phyloP scores from a whole-genome alignment of 352 stramenopile species.

The Globisporangium megalacanthum region DNA sequence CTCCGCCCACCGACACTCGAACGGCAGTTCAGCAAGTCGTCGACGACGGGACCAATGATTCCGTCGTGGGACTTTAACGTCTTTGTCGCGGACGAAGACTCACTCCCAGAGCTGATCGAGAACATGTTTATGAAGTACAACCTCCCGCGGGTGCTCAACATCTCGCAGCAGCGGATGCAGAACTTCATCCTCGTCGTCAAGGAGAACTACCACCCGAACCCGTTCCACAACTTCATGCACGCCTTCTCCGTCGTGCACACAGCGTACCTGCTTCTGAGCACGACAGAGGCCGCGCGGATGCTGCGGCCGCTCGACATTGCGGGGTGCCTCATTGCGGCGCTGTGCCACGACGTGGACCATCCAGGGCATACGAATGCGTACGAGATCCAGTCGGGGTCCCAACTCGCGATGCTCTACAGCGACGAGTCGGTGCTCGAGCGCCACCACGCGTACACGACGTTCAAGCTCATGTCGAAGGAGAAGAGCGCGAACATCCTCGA shows the following conservation, averaged over 20 bases:
- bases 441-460: conserved; percentile 85
- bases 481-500: conserved; percentile 86
- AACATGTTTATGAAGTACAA: conserved; percentile 79
- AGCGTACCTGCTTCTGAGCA: conserved; percentile 79
- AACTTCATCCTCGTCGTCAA: conserved; percentile 83
- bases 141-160: conserved; percentile 55
- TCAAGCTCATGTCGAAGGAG: conserved; percentile 77
- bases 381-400: conserved; percentile 72
- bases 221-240: conserved; percentile 91
- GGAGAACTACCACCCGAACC: conserved; percentile 82
- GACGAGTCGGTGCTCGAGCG: conserved; percentile 88
- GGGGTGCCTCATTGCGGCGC: conserved; percentile 74
- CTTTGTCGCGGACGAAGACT: conserved; percentile 48
- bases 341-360: conserved; percentile 91
- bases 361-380: conserved; percentile 88
- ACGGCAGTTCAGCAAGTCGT: conserved; percentile 11
- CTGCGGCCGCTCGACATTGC: conserved; percentile 83
- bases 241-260: conserved; percentile 86
- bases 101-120: conserved; percentile 48
- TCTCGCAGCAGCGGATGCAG: conserved; percentile 45
- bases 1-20: conserved; percentile 5
- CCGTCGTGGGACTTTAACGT: conserved; percentile 81
- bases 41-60: conserved; percentile 12
- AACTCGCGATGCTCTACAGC: conserved; percentile 83
- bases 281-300: conserved; percentile 53